Evolutionary conservation across 768 basidiomycete genomes (phyloP), one percentile per base, ranked within the genome.

Genomic region (Pleurotus salmoneostramineus): DNA sequence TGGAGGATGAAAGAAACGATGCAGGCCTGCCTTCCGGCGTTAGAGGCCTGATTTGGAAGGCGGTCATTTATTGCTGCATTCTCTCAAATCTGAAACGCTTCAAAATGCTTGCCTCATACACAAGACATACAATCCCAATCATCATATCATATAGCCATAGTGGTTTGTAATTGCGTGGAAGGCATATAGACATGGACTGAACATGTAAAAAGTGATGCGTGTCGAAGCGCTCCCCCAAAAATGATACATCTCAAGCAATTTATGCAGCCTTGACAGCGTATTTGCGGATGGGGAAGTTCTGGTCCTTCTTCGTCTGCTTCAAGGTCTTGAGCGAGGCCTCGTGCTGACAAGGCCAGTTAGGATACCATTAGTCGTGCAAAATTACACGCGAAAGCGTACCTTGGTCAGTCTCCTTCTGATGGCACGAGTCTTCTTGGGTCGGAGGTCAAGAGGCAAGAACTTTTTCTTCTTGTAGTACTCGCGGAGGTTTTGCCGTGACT

Each of bases 381-480:
- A 17, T 42, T 12, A 32, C 21, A 4, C 6, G 11, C 50, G 17
- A 34, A 6, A 8, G 70, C 85, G 58, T 60, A 93, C 93, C 80
- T 89, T 88, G 65, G 93, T 94, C 77, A 99, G 75, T 72, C 94
- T 85, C 77, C 95, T 84, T 72, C 97, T 87, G 82, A 99, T 98
- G 43, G 97, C 97, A 66, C 97, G 90, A 62, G 97, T 99, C 88
- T 89, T 95, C 89, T 98, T 99, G 63, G 86, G 74, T 64, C 97
- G 92, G 71, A 99, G 89, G 82, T 99, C 97, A 64, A 98, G 93
- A 62, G 97, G 97, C 63, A 92, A 79, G 78, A 91, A 92, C 72
- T 93, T 95, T 87, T 96, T 96, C 74, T 81, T 77, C 84, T 96
- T 96, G 91, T 98, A 98, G 82, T 87, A 94, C 74, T 98, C 95